A percentile compares a stretch with the other conserved stretches of the same genome.
Conservation (phyloP, 2,329 filamentous ascomycete species). For the Teratosphaeria gauchensis region DNA sequence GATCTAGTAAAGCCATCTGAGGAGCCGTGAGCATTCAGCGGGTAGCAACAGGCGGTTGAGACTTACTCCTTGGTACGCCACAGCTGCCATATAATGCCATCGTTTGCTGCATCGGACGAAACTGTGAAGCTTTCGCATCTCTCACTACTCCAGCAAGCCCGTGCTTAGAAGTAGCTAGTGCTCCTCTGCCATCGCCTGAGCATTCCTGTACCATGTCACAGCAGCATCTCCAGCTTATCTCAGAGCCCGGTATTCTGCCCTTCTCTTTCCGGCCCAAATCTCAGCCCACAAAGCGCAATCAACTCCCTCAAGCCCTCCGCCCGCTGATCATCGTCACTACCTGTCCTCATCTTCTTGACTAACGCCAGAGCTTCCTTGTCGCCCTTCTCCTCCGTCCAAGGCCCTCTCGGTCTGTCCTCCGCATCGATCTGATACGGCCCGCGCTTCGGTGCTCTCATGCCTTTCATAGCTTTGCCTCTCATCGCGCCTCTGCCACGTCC, state of each 20-base stretch:
- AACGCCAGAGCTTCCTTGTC: slow-evolving; percentile 24
- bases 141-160: not conserved
- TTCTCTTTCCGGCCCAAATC: slow-evolving; percentile 18
- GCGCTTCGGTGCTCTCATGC: slow-evolving; percentile 1
- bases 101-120: not conserved
- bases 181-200: slow-evolving; percentile 4
- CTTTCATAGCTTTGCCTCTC: slow-evolving; percentile 10
- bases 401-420: slow-evolving; percentile 15
- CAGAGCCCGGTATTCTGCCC: not conserved
- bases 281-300: slow-evolving; percentile 34
- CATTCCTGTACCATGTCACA: not conserved
- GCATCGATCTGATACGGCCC: slow-evolving; percentile 2
- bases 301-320: slow-evolving; percentile 35
- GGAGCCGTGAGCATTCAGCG: no score
- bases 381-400: slow-evolving; percentile 30
- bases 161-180: not conserved
- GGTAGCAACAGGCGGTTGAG: no score
- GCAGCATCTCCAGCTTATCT: not conserved
- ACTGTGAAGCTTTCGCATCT: not conserved
- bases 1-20: no score
- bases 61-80: no score
- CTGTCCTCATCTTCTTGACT: slow-evolving; percentile 19
- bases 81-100: not conserved
- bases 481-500: slow-evolving; percentile 4
- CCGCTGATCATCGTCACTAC: slow-evolving; percentile 21